Base-by-base conservation (phyloP, 2,329 filamentous ascomycete species). In the Ophiocordyceps sinensis region DNA sequence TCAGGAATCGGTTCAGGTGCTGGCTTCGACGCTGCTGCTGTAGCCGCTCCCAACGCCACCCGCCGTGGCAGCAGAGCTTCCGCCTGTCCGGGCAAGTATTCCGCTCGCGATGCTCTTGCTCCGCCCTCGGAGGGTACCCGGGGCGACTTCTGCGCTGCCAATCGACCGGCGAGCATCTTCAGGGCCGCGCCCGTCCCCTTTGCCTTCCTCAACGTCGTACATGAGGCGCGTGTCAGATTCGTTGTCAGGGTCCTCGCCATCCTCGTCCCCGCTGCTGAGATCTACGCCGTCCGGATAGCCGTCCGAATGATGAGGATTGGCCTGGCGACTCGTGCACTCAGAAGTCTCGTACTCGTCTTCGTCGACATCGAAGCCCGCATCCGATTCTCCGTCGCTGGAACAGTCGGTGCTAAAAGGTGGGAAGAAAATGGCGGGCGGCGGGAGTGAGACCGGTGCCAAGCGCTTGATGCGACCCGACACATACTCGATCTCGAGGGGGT, bases 401-500 rank as follows among this genome's bases (percentile, higher is more conserved):
- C 57, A 53, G 36, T 65, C 65, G 10, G 61, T 52, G 44, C 66
- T 70, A 36, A 69, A 65, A 0, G 64, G 64, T 0, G 65, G 66
- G 47, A 69, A 67, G 51, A 71, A 75, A 44, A 69, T 67, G 3
- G 65, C 62, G 0, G 73, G 69, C 0, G 71, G 71, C 0, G 73
- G 73, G 0, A 77, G 60, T 1, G 68, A 55, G 0, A 67, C 61
- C 0, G 73, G 71, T 0, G 62, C 55, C 8, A 74, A 53, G 12
- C 58, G 61, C 42, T 60, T 65, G 39, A 71, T 56, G 7, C 56
- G 59, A 3, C 59, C 60, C 0, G 60, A 59, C 0, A 68, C 41
- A 39, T 75, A 75, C 39, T 69, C 57, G 17, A 73, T 68, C 19
- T 62, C 54, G 2, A 73, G 42, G 0, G 45, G 34, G 1, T 49